Evolutionary conservation across 75 land plant genomes (phyloP), one percentile per base, ranked within the genome.

Genomic region (Picea sitchensis): DNA sequence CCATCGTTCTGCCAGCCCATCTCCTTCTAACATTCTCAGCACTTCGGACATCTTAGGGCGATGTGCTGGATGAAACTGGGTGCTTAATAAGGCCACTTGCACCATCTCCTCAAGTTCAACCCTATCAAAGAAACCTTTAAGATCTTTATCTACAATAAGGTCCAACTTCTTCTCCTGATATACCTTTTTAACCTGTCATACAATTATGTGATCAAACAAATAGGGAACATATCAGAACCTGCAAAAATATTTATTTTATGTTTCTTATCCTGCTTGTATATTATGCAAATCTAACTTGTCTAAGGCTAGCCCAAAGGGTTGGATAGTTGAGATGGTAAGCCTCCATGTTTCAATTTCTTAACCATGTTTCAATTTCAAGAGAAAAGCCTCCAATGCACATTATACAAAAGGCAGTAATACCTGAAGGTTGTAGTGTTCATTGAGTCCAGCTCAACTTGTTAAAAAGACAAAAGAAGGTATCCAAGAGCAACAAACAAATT

Each of bases 31-130:
- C 68, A 84, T 82, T 71, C 85, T 88, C 79, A 94, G 75, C 4
- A 87, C 91, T 62, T 89, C 93, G 0, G 95, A 87, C 96, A 94
- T 94, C 69, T 86, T 94, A 3, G 96, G 96, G 11, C 96, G 81
- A 11, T 85, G 87, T 69, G 61, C 69, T 8, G 96, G 95, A 36
- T 85, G 77, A 59, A 90, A 86, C 38, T 86, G 91, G 30, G 95
- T 94, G 79, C 96, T 92, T 73, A 79, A 61, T 34, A 94, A 62
- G 62, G 94, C 88, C 14, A 90, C 69, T 61, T 84, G 80, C 14
- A 87, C 87, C n/a, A 82, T 81, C 77, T 84, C 85, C 65, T 92
- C 93, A 2, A 94, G 81, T 67, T 92, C 88, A 14, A 32, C 77
- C 18, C 81, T 67, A 75, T 88, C 80, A 67, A 71, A 94, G 57